These are phyloP conservation scores for Naganishia friedmannii DNA, from an alignment of 768 basidiomycete species.

Conservation along the genomic window DNA sequence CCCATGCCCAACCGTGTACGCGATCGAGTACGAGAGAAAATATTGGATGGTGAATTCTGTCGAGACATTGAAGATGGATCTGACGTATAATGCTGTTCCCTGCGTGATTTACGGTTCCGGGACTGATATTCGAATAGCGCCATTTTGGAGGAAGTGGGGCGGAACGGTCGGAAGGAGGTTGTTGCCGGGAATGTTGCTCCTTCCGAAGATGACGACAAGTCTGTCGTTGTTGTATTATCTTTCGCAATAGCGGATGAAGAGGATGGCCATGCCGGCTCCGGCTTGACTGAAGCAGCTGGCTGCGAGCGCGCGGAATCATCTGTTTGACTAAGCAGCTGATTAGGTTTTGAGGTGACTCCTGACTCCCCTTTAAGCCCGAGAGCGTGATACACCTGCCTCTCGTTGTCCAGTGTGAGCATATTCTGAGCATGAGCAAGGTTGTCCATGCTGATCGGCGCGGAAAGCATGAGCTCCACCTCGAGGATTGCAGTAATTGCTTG, in stretches of 20 bases:
- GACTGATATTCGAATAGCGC: slow-evolving; percentile 14
- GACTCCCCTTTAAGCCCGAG: background rate
- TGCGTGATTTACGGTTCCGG: slow-evolving; percentile 1
- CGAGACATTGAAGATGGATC: background rate
- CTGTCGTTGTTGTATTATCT: background rate
- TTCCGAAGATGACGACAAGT: background rate
- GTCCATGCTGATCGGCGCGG: background rate
- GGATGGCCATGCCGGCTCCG: background rate
- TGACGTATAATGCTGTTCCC: background rate
- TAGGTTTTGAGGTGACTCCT: too few relatives aligned
- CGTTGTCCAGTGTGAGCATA: background rate
- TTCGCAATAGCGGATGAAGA: background rate
- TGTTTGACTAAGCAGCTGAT: background rate
- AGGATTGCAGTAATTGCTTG: background rate
- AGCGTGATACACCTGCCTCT: background rate
- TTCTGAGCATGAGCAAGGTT: too few relatives aligned
- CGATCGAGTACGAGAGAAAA: slow-evolving; percentile 17
- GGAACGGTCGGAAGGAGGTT: slow-evolving; percentile 9
- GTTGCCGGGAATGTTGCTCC: background rate
- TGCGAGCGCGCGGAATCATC: background rate
- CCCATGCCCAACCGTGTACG: slow-evolving; percentile 21
- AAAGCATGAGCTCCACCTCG: slow-evolving; percentile 7
- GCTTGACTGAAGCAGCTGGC: background rate
- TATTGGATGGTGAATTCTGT: slow-evolving; percentile 1
- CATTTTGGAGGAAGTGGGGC: slow-evolving; percentile 7